Conservation (phyloP, 768 basidiomycete genomes). For the Galerina sulciceps region DNA sequence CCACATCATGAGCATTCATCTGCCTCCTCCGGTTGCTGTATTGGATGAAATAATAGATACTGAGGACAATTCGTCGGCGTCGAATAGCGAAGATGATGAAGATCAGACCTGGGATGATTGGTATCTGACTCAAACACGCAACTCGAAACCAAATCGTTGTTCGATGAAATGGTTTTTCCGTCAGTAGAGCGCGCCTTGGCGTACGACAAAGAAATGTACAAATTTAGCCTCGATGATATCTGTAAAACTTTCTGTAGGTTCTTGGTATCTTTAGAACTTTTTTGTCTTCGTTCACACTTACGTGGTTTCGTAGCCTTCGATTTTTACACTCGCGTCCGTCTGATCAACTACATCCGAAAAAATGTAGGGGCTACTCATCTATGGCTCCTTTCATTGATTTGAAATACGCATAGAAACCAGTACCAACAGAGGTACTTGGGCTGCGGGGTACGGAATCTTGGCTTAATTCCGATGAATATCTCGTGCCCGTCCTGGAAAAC, state of each 20-base stretch:
- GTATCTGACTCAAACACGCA: slow-evolving; percentile 64
- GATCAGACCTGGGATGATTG: slow-evolving; percentile 83
- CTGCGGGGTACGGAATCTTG: slow-evolving; percentile 65
- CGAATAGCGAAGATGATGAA: slow-evolving; percentile 37
- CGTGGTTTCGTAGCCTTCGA: slow-evolving; percentile 59
- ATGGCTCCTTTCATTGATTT: not conserved
- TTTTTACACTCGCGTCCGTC: slow-evolving; percentile 75
- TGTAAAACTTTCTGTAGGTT: slow-evolving; percentile 60
- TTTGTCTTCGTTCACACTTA: not conserved
- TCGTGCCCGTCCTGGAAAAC: slow-evolving; percentile 81
- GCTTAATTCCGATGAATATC: slow-evolving; percentile 76
- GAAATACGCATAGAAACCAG: slow-evolving; percentile 50
- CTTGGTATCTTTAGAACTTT: not conserved
- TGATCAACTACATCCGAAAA: slow-evolving; percentile 88
- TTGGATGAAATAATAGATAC: slow-evolving; percentile 21
- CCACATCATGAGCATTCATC: slow-evolving; percentile 41
- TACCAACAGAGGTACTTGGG: slow-evolving; percentile 44
- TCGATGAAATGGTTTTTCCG: slow-evolving; percentile 66
- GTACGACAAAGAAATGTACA: slow-evolving; percentile 63
- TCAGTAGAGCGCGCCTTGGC: slow-evolving; percentile 61
- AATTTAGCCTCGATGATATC: slow-evolving; percentile 62
- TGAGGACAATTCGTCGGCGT: slow-evolving; percentile 12
- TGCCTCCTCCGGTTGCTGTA: slow-evolving; percentile 32
- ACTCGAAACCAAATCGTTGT: slow-evolving; percentile 70
- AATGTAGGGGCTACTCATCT: slow-evolving; percentile 45